Evolutionary conservation across 148 eudicot genomes (phyloP).

Genomic region (Nepenthes gracilis): DNA sequence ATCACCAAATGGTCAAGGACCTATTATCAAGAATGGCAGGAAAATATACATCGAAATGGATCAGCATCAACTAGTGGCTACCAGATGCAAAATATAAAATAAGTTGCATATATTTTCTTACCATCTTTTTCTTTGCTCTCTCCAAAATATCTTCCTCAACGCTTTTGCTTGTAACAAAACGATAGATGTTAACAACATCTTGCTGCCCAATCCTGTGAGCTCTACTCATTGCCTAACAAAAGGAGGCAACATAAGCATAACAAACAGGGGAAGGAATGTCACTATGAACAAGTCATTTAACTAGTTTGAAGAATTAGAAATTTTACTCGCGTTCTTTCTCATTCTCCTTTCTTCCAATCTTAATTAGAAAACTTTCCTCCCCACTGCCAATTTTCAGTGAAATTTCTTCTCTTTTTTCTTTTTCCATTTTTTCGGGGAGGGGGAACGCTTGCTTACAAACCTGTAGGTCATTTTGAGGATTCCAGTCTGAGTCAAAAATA

Average conservation of each 20-base stretch:
- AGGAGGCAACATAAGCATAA: not conserved
- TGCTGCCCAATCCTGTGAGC: conserved; percentile 99
- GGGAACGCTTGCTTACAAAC: conserved; percentile 19
- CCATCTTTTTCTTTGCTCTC: conserved; percentile 99
- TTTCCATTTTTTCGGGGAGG: not conserved
- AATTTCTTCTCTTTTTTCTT: too few relatives aligned
- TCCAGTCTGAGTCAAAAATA: conserved; percentile 99
- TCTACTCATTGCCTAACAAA: conserved; percentile 89
- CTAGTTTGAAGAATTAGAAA: too few relatives aligned
- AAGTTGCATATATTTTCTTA: conserved; percentile 15
- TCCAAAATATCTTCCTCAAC: conserved; percentile 99
- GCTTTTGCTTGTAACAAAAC: conserved; percentile 97
- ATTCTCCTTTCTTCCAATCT: too few relatives aligned
- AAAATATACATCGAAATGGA: not conserved
- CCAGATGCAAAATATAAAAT: not conserved
- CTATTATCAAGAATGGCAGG: conserved; percentile 18
- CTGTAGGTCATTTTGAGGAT: conserved; percentile 98
- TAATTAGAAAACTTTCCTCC: too few relatives aligned
- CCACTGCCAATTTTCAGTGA: too few relatives aligned
- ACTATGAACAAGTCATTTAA: too few relatives aligned
- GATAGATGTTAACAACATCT: conserved; percentile 96
- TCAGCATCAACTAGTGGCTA: not conserved
- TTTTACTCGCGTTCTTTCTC: too few relatives aligned
- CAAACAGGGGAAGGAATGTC: not conserved
- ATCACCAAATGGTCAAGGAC: conserved; percentile 98